These are phyloP conservation scores for Grigorovia jiainica DNA, from an alignment of 805 yeast species.

Conservation along the genomic window DNA sequence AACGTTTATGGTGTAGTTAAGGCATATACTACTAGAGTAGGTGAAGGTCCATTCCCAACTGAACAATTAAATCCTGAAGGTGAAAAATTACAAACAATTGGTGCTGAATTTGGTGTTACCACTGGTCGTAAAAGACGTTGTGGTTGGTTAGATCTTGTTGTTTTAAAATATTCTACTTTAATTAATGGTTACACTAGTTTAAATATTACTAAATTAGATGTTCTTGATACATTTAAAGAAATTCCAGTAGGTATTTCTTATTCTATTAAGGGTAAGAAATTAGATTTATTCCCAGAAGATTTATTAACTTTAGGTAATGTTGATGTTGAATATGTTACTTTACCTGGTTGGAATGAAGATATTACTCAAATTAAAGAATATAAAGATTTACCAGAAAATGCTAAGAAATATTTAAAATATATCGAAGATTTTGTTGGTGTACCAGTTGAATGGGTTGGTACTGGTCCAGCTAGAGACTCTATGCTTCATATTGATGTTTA, in stretches of 20 bases:
- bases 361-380: conserved; percentile 63
- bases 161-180: conserved; percentile 78
- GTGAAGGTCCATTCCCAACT: conserved; percentile 98
- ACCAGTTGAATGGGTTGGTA: conserved; percentile 95
- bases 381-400: conserved; percentile 79
- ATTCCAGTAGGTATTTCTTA: conserved; percentile 84
- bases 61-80: conserved; percentile 88
- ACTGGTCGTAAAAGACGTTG: conserved; percentile 99
- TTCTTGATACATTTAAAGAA: conserved; percentile 80
- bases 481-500: conserved; percentile 55
- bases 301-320: conserved; percentile 72
- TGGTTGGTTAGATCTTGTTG: conserved; percentile 97
- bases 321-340: conserved; percentile 82
- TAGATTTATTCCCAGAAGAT: conserved; percentile 89
- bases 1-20: conserved; percentile 93
- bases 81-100: conserved; percentile 78
- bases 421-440: conserved; percentile 80
- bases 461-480: conserved; percentile 93
- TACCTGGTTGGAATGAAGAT: conserved; percentile 91
- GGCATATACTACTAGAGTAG: conserved; percentile 97
- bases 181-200: conserved; percentile 93
- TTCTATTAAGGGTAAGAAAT: conserved; percentile 62
- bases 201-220: conserved; percentile 93
- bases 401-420: conserved; percentile 71
- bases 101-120: conserved; percentile 96